Base-by-base conservation (phyloP, 306 rosid genomes). In the Ziziphus jujuba region DNA sequence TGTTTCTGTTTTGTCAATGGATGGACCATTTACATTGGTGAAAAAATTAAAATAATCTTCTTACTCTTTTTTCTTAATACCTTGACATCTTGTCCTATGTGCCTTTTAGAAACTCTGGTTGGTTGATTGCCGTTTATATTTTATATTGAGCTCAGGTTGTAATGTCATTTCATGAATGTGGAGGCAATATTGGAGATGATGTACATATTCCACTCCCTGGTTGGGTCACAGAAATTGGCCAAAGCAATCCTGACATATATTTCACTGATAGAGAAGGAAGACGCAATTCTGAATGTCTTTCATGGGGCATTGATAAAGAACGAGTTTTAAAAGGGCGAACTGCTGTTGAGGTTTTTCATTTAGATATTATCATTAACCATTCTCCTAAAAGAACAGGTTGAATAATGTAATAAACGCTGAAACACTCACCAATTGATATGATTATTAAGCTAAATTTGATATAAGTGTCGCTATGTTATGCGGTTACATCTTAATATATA, bases 141-240 rank as follows among this genome's bases (percentile, higher is more conserved):
- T 59, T 21, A 9, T 64, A 5, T 38, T 64, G 53, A 2, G 8
- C 12, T 63, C 80, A 87, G 96, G 95, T 85, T 62, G 82, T 85
- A 67, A 83, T 87, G 85, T 90, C 96, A 61, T 90, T 90, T 72
- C 96, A 90, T 72, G 89, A 87, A 70, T 90, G 96, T 51, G 96
- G 96, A 70, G 89, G 96, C 70, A 87, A 90, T 80, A 82, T 90
- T 55, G 96, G 91, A 71, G 95, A 90, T 81, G 91, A 90, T 83
- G 95, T 87, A 38, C 80, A 89, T 76, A 87, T 90, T 72, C 95
- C 95, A 58, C 80, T 87, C 52, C 96, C 96, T 51, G 79, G 80
- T 34, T 90, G 96, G 95, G 91, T 90, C 65, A 84, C 82, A 73
- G 95, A 90, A 87, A 90, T 90, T 74, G 95, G 91, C 61, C 74